Conservation (phyloP, 352 stramenopile genomes). For the Pythium chondricola region DNA sequence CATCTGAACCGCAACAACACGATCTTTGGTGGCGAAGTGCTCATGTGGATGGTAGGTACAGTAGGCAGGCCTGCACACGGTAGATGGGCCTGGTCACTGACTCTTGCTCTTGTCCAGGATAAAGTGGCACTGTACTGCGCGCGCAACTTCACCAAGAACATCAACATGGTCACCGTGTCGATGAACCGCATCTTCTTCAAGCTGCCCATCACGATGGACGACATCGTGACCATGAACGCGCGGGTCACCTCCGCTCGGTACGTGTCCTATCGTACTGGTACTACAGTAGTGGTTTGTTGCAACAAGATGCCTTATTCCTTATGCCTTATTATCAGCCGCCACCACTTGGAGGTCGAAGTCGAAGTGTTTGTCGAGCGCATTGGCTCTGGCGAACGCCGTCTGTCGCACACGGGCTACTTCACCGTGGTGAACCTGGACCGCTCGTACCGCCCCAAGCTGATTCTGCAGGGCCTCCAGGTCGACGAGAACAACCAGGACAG, state of each 20-base stretch:
- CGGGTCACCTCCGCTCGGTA: slow-evolving; percentile 54
- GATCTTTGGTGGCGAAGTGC: slow-evolving; percentile 65
- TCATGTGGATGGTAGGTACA: slow-evolving; percentile 44
- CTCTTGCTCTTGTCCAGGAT: slow-evolving; percentile 21
- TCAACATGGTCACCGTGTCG: slow-evolving; percentile 56
- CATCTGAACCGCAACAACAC: slow-evolving; percentile 74
- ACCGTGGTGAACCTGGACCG: slow-evolving; percentile 61
- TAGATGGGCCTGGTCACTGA: neutral
- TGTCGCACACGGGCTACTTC: slow-evolving; percentile 69
- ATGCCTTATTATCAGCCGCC: too few species aligned
- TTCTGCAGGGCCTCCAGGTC: slow-evolving; percentile 40
- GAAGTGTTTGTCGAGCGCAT: slow-evolving; percentile 62
- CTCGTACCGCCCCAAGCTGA: slow-evolving; percentile 50
- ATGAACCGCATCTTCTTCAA: slow-evolving; percentile 74
- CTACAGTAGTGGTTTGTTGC: too few species aligned
- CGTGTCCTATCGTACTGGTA: too few species aligned
- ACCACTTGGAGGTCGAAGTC: slow-evolving; percentile 68
- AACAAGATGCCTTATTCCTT: too few species aligned
- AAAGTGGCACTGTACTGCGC: slow-evolving; percentile 60
- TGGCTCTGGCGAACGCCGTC: slow-evolving; percentile 33
- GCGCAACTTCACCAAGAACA: slow-evolving; percentile 63
- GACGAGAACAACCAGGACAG: slow-evolving; percentile 59
- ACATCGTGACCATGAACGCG: slow-evolving; percentile 63
- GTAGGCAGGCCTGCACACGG: neutral
- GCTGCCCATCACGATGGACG: slow-evolving; percentile 53